Base-by-base conservation (phyloP, 1,284 basidiomycete species). In the Malassezia japonica region DNA sequence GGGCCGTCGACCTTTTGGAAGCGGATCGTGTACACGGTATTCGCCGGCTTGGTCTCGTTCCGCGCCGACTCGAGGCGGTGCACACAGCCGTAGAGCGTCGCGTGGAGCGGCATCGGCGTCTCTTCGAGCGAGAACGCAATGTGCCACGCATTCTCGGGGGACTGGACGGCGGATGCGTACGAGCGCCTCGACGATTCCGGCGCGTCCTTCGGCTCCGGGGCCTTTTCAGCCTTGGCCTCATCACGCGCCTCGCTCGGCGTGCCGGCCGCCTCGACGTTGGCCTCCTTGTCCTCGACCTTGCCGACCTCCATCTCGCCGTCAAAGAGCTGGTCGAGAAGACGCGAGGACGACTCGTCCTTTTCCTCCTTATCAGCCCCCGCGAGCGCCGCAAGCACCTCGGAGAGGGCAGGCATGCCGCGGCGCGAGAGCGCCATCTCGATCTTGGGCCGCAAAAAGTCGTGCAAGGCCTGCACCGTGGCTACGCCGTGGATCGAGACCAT, bases 51-150 rank as follows among this genome's bases (percentile, higher is more conserved):
- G 8, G n/a, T 20, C 12, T 12, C 28, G 23, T 4, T 85, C 84
- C 69, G 85, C 18, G 15, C 16, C 35, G 21, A 16, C 15, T 35
- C 86, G 66, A 86, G 83, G 57, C 86, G 84, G 72, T 96, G 89
- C 35, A 96, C 84, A 0, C 89, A 91, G 3, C 91, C 91, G 67
- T 94, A 98, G 51, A 99, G 84, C 1, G 94, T 98, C 55, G 92
- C 80, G 69, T 90, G 85, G 55, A 92, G 76, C 0, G 84, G 83
- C 21, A 98, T 76, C 13, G 81, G 76, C 53, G 87, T 82, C 50
- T 86, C 88, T 62, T 88, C 87, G 79, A 96, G 84, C 16, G 81
- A 84, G 74, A 99, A 98, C 72, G 91, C 86, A 40, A 98, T 80
- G 72, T 98, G 91, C 88, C 90, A 99, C 67, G 98, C 91, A 20